phyloP scores from a whole-genome alignment of 352 stramenopile genomes.

The Elongisporangium prolatum region DNA sequence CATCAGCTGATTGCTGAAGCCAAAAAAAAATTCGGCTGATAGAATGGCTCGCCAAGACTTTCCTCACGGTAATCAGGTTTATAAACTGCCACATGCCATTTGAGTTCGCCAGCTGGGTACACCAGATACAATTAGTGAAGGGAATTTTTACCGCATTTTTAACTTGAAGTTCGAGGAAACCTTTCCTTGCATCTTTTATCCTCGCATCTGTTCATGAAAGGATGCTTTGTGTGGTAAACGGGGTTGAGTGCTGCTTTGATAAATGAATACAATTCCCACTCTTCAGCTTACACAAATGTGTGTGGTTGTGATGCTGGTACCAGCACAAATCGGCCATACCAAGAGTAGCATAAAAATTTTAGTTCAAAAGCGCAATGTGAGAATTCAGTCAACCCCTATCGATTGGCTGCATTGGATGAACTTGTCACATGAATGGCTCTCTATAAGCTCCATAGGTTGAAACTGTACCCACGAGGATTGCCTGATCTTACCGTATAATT shows the following conservation, averaged over 20 bases:
- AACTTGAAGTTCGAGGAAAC: no score
- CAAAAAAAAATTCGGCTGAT: no score
- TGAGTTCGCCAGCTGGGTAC: background rate
- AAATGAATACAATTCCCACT: background rate
- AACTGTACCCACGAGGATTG: no score
- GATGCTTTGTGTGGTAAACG: background rate
- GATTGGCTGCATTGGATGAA: background rate
- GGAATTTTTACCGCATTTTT: no score
- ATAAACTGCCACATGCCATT: background rate
- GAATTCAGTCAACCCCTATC: background rate
- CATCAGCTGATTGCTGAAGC: background rate
- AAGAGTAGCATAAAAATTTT: background rate
- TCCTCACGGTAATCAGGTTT: background rate
- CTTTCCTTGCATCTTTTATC: no score
- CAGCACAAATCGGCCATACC: no score
- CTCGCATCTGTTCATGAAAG: no score
- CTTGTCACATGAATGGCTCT: background rate
- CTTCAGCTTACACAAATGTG: background rate
- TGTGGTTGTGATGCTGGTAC: background rate
- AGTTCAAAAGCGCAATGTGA: background rate
- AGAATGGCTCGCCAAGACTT: background rate
- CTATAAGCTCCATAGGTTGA: background rate
- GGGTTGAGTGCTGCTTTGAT: background rate
- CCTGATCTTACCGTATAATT: no score
- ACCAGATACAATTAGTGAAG: no score